Base-by-base conservation (phyloP, 2,329 filamentous ascomycete species). In the Colletotrichum cereale region DNA sequence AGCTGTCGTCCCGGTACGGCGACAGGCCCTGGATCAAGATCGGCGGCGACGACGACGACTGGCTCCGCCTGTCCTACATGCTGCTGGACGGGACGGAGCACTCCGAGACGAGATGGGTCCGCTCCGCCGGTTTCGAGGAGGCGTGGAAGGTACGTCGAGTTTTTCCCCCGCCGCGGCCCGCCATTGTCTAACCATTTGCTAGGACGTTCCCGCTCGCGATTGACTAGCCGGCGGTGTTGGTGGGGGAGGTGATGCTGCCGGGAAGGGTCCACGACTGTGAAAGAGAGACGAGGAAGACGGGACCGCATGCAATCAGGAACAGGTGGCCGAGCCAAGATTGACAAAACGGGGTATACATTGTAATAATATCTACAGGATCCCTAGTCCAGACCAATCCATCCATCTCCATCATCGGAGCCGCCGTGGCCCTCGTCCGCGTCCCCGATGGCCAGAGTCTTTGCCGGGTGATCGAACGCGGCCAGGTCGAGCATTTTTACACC, bases 71-170 rank as follows among this genome's bases (percentile, higher is more conserved):
- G 61, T 85, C 86, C 31, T 86, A 90, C 76, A 84, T 94, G 81
- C 85, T 89, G 14, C 81, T 92, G 62, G 91, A 93, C 77, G 86
- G 86, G 26, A 87, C 90, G 16, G 88, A 92, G 77, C 53, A 71
- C n/a, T 40, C 38, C 10, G 67, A n/a, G 34, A 62, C 34, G 1
- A 80, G 77, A 38, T 95, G 91, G 91, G 87, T 92, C 16, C 83
- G 89, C 29, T 86, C 85, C 57, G 85, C 86, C 52, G 92, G 92
- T 0, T 89, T 92, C 74, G 85, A 90, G 1, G 85, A 91, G 76
- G 90, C 90, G 5, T 95, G 93, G 92, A 81, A 86, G 75, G 84
- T 66, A 29, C 55, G 71, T n/a, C 11, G 42, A 55, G 3, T 11
- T 5, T 10, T 5, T 6, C 1, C 24, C 10, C 29, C 5, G 18